Base-by-base conservation (phyloP, 495 filamentous ascomycete species). In the Viridothelium virens region DNA sequence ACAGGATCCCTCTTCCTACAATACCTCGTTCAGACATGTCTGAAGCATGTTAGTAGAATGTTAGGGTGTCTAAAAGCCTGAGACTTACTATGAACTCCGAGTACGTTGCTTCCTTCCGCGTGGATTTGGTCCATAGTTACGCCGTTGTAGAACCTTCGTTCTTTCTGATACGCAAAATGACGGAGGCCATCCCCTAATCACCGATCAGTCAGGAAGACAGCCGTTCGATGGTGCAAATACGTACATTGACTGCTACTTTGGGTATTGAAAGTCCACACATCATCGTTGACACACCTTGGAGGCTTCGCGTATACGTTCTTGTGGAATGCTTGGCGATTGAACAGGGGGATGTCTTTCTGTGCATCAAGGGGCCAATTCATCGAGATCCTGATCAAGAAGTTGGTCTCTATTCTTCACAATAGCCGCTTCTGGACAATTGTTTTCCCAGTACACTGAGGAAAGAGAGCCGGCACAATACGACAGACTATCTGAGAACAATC, bases 61-160 rank as follows among this genome's bases (percentile, higher is more conserved):
- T n/a, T n/a, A n/a, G n/a, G n/a, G n/a, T n/a, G n/a, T 53, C 47
- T 25, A 3, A 53, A 53, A 18, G 47, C 16, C 3, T 9, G 6
- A 44, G 12, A 18, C 53, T 59, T 9, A 59, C 53, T 59, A 5
- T 80, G 74, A 25, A 79, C 75, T 2, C 79, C 79, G 41, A 78
- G 73, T 6, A 73, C 71, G 53, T 74, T 80, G 10, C 69, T 76
- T 39, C 64, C 66, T 59, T 73, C 69, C 11, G 71, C 73, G 63
- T 85, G 79, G 56, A 90, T 82, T 10, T 87, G 82, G 1, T 82
- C 46, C 72, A 75, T 69, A 0, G 80, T 83, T 31, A 83, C 79
- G 4, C 86, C 86, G 50, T 88, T 88, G 70, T 86, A 89, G 68
- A 85, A 91, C 33, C 69, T 68, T 3, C 53, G 65, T 63, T 73